Evolutionary conservation across 257 asterid genomes (phyloP).

Genomic region (Agastache rugosa): DNA sequence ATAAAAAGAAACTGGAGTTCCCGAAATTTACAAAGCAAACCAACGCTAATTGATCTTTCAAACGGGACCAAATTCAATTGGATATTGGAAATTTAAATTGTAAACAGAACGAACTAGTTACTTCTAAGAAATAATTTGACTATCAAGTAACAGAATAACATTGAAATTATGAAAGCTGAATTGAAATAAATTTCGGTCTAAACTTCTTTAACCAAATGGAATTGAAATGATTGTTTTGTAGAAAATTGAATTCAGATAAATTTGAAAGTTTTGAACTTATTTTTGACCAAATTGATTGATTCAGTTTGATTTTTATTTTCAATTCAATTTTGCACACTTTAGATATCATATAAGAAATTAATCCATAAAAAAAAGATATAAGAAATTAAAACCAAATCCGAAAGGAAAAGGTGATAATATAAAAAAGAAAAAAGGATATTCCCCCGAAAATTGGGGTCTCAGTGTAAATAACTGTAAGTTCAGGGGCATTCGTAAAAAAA

Average conservation of each 20-base stretch:
- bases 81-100: too few species aligned
- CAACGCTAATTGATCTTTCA: too few species aligned
- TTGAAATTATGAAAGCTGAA: background rate
- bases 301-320: too few species aligned
- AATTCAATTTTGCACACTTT: too few species aligned
- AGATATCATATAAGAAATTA: too few species aligned
- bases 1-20: too few species aligned
- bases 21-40: too few species aligned
- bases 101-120: background rate
- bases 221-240: background rate
- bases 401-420: too few species aligned
- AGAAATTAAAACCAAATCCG: too few species aligned
- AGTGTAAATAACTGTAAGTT: constrained; percentile 2
- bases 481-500: constrained; percentile 4
- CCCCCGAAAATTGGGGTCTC: constrained; percentile 27
- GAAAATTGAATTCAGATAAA: background rate
- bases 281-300: background rate
- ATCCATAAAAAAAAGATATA: too few species aligned
- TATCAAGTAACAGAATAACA: background rate
- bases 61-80: too few species aligned
- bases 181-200: background rate
- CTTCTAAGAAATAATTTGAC: too few species aligned
- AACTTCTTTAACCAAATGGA: background rate
- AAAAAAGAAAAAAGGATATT: constrained; percentile 21
- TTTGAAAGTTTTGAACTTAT: background rate